These are phyloP conservation scores for Verticillium nubilum DNA, from an alignment of 2,329 filamentous ascomycete species.

Conservation along the genomic window DNA sequence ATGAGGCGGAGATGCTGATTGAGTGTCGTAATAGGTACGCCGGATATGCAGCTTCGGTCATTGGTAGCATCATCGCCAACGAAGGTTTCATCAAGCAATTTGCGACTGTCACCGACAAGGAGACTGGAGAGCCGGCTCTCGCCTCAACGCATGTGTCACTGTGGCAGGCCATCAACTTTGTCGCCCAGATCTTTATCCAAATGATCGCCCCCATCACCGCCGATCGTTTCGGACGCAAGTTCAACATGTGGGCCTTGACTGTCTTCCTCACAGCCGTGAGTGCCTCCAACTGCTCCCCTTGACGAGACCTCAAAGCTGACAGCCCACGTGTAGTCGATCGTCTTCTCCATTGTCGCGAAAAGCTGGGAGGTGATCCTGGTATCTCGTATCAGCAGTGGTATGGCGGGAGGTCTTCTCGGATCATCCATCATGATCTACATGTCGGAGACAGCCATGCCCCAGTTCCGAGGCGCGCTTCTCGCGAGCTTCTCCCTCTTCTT, in stretches of 20 bases:
- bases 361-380: constrained; percentile 5
- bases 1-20: too few species aligned
- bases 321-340: not conserved
- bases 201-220: constrained; percentile 1
- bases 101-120: constrained; percentile 1
- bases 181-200: constrained; percentile 2
- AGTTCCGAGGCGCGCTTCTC: constrained; percentile 3
- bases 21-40: not conserved
- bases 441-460: constrained; percentile 4
- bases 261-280: constrained; percentile 1
- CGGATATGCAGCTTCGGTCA: constrained; percentile 1
- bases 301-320: not conserved
- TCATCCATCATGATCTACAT: constrained; percentile 5
- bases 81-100: constrained; percentile 5
- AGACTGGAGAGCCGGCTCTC: constrained; percentile 1
- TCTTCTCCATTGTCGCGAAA: not conserved
- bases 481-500: constrained; percentile 4
- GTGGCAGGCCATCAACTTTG: constrained; percentile 3
- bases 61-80: constrained; percentile 4
- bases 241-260: constrained; percentile 4
- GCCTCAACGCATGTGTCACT: not conserved
- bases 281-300: not conserved
- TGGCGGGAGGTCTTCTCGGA: constrained; percentile 1
- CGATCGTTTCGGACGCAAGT: constrained; percentile 3
- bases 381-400: not conserved